Base-by-base conservation (phyloP, 2,329 filamentous ascomycete species). In the Microthyrium microscopicum region DNA sequence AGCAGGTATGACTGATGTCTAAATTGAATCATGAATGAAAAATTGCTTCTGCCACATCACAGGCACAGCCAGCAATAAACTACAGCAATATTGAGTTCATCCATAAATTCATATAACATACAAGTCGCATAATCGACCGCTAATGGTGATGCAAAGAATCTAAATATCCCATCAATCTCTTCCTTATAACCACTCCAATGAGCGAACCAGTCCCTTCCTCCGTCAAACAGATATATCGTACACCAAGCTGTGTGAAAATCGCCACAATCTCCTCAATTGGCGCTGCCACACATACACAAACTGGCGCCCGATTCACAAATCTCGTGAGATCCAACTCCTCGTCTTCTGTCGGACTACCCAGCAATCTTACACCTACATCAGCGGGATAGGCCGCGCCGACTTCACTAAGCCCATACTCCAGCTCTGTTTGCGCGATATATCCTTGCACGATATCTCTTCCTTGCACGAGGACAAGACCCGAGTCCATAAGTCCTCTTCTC, bases 241-340 rank as follows among this genome's bases (percentile, higher is more conserved):
- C 40, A 0, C 68, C 68, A 26, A 73, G 43, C 44, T 69, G 70
- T 3, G 60, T 61, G 52, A 73, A 71, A 60, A 73, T 64, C 47
- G 72, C 68, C 2, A 70, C 62, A 1, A 60, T 65, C 46, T 68
- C 68, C 46, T 73, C 69, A 42, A 73, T 55, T 7, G 68, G 68
- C 27, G 68, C 65, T 28, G 58, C 57, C 1, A 55, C 57, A 35
- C 56, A 62, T 5, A 72, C 47, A 1, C 51, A 61, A 36, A 72
- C 39, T 1, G 66, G 67, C 12, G 64, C 70, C 2, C 60, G 53
- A 44, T 72, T 68, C 1, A 73, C 57, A 40, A 70, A 66, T 2
- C 51, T 53, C 1, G 54, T 51, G 9, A 72, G 42, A 29, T 65
- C 60, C 12, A 64, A 48, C 13, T 39, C 36, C 5, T 40, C 31